Evolutionary conservation across 2,329 filamentous ascomycete species (phyloP), one percentile per base, ranked within the genome.

Genomic region (Rhytidhysteron rufulum): DNA sequence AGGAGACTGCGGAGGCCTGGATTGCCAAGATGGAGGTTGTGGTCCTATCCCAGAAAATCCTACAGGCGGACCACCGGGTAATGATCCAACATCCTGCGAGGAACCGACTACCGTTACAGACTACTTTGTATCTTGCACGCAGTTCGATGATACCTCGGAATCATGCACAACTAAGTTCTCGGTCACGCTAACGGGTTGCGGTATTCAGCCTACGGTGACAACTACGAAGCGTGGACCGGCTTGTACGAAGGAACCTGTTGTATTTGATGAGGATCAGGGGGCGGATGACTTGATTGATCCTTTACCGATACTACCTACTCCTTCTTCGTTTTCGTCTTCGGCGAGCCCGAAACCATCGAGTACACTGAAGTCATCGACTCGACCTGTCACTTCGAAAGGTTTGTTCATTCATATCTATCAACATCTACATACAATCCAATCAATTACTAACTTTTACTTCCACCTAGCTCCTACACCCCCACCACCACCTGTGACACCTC

Each of bases 241-340:
- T 10, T 62, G 58, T 24, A 55, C 51, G 5, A 38, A 41, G 4
- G 53, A 45, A 7, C 47, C 54, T 5, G 45, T 60, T 4, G 46
- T 39, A n/a, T 41, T 60, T 1, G 55, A 62, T 30, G 56, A 60
- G n/a, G 55, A 60, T 21, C 49, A 60, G 31, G 57, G 57, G 3
- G 45, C 54, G 21, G 56, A 60, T 31, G 48, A 47, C 4, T 10
- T 16, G n/a, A 16, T 3, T 9, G 18, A 13, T 13, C 31, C 31
- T 8, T 7, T 13, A 7, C 7, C 24, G 8, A 27, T 27, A 27
- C 24, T 13, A 7, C 7, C 24, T 8, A 27, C 24, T 27, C 7
- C 24, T 8, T 13, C 24, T 7, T 27, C 24, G 24, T 8, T 27
- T 27, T 8, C 24, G 13, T 13, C 24, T 7, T 27, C 24, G 24